These are phyloP conservation scores for Suillus sp. DNA, from an alignment of 768 basidiomycete genomes.

Conservation along the genomic window DNA sequence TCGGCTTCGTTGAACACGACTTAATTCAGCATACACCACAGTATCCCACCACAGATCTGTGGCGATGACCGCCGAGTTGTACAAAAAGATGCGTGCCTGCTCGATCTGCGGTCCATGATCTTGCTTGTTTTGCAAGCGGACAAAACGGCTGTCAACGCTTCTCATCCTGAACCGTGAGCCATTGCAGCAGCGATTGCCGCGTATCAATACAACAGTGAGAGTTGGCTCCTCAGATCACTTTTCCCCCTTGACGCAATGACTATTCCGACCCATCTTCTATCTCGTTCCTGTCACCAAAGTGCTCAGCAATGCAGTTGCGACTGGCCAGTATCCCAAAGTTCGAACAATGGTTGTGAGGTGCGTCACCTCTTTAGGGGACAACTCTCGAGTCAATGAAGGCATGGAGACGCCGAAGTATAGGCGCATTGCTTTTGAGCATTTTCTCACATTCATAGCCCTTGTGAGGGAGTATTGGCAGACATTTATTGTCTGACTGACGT, in stretches of 20 bases:
- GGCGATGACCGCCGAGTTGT: conserved; percentile 22
- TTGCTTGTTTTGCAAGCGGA: conserved; percentile 14
- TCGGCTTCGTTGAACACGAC: conserved; percentile 26
- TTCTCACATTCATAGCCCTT: neutral
- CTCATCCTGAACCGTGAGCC: conserved; percentile 30
- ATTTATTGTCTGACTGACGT: too few species aligned
- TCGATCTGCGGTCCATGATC: conserved; percentile 6
- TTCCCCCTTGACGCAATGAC: conserved; percentile 27
- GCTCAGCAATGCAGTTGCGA: conserved; percentile 14
- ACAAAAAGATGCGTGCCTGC: conserved; percentile 33
- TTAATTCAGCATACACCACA: conserved; percentile 20
- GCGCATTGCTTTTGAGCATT: neutral
- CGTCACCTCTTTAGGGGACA: neutral
- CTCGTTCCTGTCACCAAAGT: conserved; percentile 34
- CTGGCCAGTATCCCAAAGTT: conserved; percentile 5
- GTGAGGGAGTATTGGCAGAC: too few species aligned
- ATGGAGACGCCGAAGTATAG: neutral
- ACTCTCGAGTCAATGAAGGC: neutral
- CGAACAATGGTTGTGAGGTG: neutral
- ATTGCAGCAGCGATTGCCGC: conserved; percentile 36
- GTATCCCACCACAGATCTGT: conserved; percentile 34
- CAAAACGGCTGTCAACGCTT: conserved; percentile 10
- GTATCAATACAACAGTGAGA: conserved; percentile 30
- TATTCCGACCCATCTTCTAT: conserved; percentile 25
- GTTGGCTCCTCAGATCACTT: conserved; percentile 16